A percentile compares a stretch with the other conserved stretches of the same genome.
These are phyloP conservation scores for Pinus tabuliformis DNA, from an alignment of 75 land plant genomes.

Conservation along the genomic window DNA sequence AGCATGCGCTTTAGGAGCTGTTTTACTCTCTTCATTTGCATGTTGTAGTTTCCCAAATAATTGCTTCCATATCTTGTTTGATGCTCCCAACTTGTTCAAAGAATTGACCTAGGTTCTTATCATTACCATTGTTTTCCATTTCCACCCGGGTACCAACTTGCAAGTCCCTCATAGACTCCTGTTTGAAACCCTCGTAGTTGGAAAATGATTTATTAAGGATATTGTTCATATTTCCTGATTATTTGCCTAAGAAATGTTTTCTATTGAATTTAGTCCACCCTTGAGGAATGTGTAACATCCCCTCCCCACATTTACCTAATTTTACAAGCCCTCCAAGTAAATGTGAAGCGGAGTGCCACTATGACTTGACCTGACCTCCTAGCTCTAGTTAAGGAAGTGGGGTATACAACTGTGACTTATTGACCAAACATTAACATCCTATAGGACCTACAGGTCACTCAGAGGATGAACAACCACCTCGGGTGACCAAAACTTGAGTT, in stretches of 20 bases:
- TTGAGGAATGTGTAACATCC: not conserved
- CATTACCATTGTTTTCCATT: conserved; percentile 6
- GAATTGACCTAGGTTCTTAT: conserved; percentile 16
- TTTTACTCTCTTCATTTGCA: conserved; percentile 32
- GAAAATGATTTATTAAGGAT: conserved; percentile 20
- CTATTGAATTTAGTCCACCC: not conserved
- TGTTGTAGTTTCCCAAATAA: conserved; percentile 26
- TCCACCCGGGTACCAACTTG: conserved; percentile 13
- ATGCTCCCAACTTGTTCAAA: conserved; percentile 31
- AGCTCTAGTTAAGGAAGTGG: too few species aligned
- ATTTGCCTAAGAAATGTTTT: not conserved
- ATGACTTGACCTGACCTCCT: too few species aligned
- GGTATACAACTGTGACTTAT: too few species aligned
- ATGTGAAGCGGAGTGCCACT: too few species aligned
- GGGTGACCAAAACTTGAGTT: too few species aligned
- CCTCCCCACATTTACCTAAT: too few species aligned
- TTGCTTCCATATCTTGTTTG: conserved; percentile 31
- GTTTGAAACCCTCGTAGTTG: conserved; percentile 5
- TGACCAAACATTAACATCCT: too few species aligned
- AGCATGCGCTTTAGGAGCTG: conserved; percentile 28
- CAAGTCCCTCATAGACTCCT: conserved; percentile 15
- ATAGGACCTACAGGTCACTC: too few species aligned
- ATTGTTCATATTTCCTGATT: conserved; percentile 22
- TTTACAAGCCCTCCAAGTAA: too few species aligned
- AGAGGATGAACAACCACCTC: too few species aligned